Evolutionary conservation across 805 yeast genomes (phyloP).

Genomic region (Candida cerambycidarum): DNA sequence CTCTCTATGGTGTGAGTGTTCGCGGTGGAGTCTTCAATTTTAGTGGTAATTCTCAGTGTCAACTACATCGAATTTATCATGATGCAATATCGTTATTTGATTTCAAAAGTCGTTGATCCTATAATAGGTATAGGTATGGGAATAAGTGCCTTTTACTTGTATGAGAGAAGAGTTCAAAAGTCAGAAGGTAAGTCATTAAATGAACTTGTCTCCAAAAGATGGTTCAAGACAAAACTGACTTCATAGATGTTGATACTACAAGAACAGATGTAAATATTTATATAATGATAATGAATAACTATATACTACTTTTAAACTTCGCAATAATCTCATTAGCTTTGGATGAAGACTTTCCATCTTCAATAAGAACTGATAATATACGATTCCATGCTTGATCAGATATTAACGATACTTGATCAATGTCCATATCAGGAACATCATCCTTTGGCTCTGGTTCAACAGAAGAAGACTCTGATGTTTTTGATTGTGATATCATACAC

Average conservation of each 20-base stretch:
- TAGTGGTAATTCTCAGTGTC: too few relatives aligned
- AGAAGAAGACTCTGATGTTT: slow-evolving; percentile 7
- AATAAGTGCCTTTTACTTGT: slow-evolving; percentile 58
- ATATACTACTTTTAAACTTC: slow-evolving; percentile 17
- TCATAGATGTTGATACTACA: background rate
- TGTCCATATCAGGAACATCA: slow-evolving; percentile 10
- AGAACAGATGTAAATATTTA: background rate
- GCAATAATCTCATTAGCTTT: slow-evolving; percentile 19
- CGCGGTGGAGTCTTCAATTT: too few relatives aligned
- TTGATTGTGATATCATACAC: slow-evolving; percentile 41
- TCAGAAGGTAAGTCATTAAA: slow-evolving; percentile 59
- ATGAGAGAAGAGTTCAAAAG: slow-evolving; percentile 59
- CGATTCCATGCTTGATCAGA: slow-evolving; percentile 41
- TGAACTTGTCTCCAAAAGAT: slow-evolving; percentile 5
- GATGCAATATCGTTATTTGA: slow-evolving; percentile 48
- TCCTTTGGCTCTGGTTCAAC: background rate
- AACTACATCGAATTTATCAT: too few relatives aligned
- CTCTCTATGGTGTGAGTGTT: too few relatives aligned
- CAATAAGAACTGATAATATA: slow-evolving; percentile 33
- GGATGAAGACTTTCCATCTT: slow-evolving; percentile 30
- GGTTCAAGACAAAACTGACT: background rate
- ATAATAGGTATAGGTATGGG: slow-evolving; percentile 64
- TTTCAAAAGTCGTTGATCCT: slow-evolving; percentile 62
- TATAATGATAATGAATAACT: slow-evolving; percentile 1
- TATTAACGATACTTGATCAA: slow-evolving; percentile 9